Evolutionary conservation across 805 yeast genomes (phyloP).

Genomic region (Saccharomycopsis microspora): DNA sequence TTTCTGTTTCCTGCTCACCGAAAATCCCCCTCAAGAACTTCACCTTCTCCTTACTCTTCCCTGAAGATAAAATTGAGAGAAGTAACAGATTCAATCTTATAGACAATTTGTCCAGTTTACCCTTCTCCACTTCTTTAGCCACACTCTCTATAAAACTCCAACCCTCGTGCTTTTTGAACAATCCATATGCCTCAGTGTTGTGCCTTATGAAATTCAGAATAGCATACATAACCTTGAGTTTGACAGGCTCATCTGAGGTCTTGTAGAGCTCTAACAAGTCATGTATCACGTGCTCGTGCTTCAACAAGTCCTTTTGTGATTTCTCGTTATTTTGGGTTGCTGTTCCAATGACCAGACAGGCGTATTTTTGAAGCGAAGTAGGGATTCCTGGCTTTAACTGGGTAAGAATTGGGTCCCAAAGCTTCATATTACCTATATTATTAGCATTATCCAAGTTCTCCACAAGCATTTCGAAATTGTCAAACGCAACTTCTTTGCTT

Average conservation of each 20-base stretch:
- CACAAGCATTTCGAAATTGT: slow-evolving; percentile 85
- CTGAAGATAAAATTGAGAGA: slow-evolving; percentile 49
- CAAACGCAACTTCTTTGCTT: slow-evolving; percentile 64
- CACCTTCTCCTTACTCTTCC: slow-evolving; percentile 29
- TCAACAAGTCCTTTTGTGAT: slow-evolving; percentile 56
- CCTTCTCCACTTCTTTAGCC: slow-evolving; percentile 17
- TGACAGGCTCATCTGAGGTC: slow-evolving; percentile 22
- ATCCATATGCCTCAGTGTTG: slow-evolving; percentile 39
- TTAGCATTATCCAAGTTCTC: slow-evolving; percentile 94
- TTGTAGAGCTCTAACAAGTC: slow-evolving; percentile 33
- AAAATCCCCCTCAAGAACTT: slow-evolving; percentile 24
- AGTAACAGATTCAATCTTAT: slow-evolving; percentile 46
- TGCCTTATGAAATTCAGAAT: slow-evolving; percentile 66
- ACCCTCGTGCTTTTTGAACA: slow-evolving; percentile 50
- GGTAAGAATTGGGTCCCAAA: slow-evolving; percentile 66
- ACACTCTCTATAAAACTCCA: slow-evolving; percentile 39
- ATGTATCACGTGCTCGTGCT: slow-evolving; percentile 36
- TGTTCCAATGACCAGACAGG: slow-evolving; percentile 72
- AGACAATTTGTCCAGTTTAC: slow-evolving; percentile 15
- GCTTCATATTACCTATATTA: slow-evolving; percentile 68
- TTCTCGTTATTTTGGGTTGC: slow-evolving; percentile 87
- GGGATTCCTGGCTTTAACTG: slow-evolving; percentile 33
- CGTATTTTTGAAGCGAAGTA: slow-evolving; percentile 38
- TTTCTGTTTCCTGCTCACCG: not conserved
- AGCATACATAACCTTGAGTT: slow-evolving; percentile 63